These are phyloP conservation scores for Cryomyces minteri DNA, from an alignment of 495 filamentous ascomycete species.

Conservation along the genomic window DNA sequence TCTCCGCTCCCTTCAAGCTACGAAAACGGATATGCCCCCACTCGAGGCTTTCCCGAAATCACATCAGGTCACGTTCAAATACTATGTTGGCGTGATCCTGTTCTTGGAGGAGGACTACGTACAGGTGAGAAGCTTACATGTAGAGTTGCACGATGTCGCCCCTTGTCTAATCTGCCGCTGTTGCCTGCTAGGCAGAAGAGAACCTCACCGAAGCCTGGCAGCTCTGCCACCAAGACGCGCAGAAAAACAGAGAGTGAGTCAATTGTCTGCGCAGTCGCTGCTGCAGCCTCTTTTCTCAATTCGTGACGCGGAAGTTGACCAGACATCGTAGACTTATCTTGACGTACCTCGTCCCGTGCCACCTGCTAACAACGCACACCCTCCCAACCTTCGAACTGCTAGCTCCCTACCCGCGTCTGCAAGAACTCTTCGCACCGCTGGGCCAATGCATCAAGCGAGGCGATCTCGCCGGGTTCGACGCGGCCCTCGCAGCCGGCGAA, in stretches of 20 bases:
- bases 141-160: no score
- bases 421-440: conserved; percentile 60
- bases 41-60: conserved; percentile 61
- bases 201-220: conserved; percentile 60
- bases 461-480: conserved; percentile 69
- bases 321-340: conserved; percentile 51
- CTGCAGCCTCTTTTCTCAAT: not conserved
- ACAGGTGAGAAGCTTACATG: conserved; percentile 33
- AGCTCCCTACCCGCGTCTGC: conserved; percentile 54
- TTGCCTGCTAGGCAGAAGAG: conserved; percentile 46
- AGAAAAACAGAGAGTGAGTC: conserved; percentile 60
- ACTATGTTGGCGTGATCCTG: conserved; percentile 74
- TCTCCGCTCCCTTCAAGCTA: conserved; percentile 58
- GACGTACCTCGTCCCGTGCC: conserved; percentile 88
- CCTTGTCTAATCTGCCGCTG: no score
- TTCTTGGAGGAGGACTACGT: conserved; percentile 88
- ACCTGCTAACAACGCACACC: conserved; percentile 68
- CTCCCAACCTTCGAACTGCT: conserved; percentile 59
- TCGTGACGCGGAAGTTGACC: not conserved
- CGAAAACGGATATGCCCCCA: conserved; percentile 55
- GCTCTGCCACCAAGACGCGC: conserved; percentile 51
- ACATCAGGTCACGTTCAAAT: conserved; percentile 91
- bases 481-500: conserved; percentile 61
- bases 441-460: conserved; percentile 59
- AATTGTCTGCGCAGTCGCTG: not conserved